Base-by-base conservation (phyloP, 331 rosid genomes). In the Quercus tomentella region DNA sequence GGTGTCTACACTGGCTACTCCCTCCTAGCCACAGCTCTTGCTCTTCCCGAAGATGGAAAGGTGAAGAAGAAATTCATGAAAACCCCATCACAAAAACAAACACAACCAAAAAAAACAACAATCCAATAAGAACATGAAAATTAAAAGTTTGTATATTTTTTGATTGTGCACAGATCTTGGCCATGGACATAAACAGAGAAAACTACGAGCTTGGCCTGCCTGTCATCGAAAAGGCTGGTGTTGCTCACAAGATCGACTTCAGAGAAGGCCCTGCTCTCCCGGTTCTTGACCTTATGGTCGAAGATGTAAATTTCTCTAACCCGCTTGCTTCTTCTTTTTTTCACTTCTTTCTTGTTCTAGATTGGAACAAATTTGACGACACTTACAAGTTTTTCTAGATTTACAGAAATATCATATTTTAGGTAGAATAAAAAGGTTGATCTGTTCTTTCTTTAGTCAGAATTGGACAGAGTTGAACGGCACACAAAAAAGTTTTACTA, bases 1-100 rank as follows among this genome's bases (percentile, higher is more conserved):
- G 99, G 99, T 56, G 99, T 95, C 80, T 95, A 84, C 90, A 93
- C 99, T 23, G 99, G 99, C 6, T 95, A 95, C 88, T 95, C 99
- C 11, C 90, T 95, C 49, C 97, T 95, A 2, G 97, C 97, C 82
- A 95, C 99, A 0, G 99, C 99, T 73, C 91, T 95, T 15, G 98
- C 99, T 56, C 76, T 95, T 79, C 99, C 99, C 5, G 96, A 91
- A 5, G 96, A 95, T 66, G 99, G 98, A 84, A 87, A 90, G 97
- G 97, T 92, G 69, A 5, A 16, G 31, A 25, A 11, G 35, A 52
- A 30, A 6, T 2, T 49, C 15, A 49, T 49, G 54, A 49, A 49
- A 54, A 9, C 12, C 5, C 60, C 22, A 21, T 60, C 8, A 31
- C 52, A 67, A 67, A 66, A 60, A 12, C 15, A 23, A 31, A 4